Evolutionary conservation across 768 basidiomycete genomes (phyloP), one percentile per base, ranked within the genome.

Genomic region (Boletus rubroflammeus): DNA sequence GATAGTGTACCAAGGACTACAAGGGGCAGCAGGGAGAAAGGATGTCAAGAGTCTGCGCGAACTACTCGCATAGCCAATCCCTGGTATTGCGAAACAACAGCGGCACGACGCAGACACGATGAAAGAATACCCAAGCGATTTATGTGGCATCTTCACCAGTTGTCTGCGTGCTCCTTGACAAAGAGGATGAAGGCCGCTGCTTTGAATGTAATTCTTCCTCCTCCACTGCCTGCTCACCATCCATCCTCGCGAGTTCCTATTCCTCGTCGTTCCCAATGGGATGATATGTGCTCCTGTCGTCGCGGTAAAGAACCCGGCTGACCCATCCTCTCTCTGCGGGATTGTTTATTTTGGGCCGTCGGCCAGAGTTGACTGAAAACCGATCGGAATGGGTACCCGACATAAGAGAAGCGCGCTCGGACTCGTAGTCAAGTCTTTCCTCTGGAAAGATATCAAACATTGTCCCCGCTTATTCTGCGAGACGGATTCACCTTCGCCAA

Each of bases 401-500:
- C 58, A 82, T 72, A 7, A 86, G 75, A 5, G 84, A 86, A 17
- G 81, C 77, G 26, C 79, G 76, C 62, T 81, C 79, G 6, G 84
- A 84, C 54, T 84, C 84, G 54, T 89, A 83, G 59, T 89, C 86
- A 25, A 82, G 65, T 51, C 76, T 74, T 67, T 83, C 85, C 67
- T 87, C 81, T 62, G 75, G 68, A 28, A 44, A 47, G 32, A 17
- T 15, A 41, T 62, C 36, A 58, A 43, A 46, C 7, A n/a, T 32
- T 21, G 8, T 69, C 67, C 71, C 14, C 10, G 50, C 19, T 14
- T 14, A 19, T n/a, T 19, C 14, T 42, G 17, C 36, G 29, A 42
- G 28, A 39, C n/a, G 14, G 9, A 31, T 40, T 48, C 25, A 85
- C 88, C 88, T 84, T 94, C 91, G 42, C 91, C 88, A 70, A 95